Evolutionary conservation across 148 eudicot species (phyloP).

Genomic region (Fagopyrum tataricum): DNA sequence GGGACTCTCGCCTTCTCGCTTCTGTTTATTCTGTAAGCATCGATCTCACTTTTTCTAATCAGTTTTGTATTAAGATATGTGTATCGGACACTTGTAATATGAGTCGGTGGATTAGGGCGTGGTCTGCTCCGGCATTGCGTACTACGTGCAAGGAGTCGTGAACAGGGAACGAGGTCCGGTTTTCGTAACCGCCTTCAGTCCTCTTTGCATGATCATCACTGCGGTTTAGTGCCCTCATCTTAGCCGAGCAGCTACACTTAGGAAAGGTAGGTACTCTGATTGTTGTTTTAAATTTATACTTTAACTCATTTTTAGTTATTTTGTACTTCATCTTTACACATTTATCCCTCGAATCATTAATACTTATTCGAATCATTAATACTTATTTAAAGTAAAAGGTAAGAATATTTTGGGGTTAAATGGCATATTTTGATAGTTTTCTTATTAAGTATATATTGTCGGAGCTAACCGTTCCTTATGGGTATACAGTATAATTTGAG

Average conservation of each 20-base stretch:
- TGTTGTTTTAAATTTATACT: no score
- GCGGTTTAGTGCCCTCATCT: constrained; percentile 41
- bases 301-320: no score
- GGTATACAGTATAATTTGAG: constrained; percentile 51
- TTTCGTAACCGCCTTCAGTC: constrained; percentile 66
- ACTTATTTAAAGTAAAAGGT: no score
- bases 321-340: no score
- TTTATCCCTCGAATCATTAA: no score
- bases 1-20: constrained; percentile 66
- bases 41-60: not conserved
- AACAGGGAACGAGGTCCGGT: constrained; percentile 56
- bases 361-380: no score
- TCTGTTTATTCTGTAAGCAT: constrained; percentile 49
- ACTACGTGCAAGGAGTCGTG: constrained; percentile 52
- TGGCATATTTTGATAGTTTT: no score
- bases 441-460: no score
- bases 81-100: not conserved
- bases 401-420: constrained; percentile 9
- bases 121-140: constrained; percentile 55
- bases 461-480: not conserved
- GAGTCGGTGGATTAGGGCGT: constrained; percentile 32
- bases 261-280: constrained; percentile 34
- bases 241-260: constrained; percentile 52
- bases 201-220: constrained; percentile 60
- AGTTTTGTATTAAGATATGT: not conserved